Conservation (phyloP, 768 basidiomycete species). For the Chalciporus sphaerocephalus region DNA sequence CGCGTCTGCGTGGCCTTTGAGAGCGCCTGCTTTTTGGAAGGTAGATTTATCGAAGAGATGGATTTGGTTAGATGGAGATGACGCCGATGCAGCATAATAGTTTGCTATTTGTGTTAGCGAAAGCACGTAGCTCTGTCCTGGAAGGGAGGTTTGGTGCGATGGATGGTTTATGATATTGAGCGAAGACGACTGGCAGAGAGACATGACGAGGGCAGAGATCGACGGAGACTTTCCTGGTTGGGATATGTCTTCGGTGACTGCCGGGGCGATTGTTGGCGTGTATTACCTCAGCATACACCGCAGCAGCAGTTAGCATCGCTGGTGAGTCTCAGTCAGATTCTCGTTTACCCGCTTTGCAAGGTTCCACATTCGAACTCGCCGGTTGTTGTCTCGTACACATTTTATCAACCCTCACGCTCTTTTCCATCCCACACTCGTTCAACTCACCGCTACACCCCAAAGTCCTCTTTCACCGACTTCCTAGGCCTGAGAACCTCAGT, state of each 20-base stretch:
- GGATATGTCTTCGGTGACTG: slow-evolving; percentile 25
- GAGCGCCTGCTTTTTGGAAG: slow-evolving; percentile 41
- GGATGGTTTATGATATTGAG: slow-evolving; percentile 20
- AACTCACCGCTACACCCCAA: neutral
- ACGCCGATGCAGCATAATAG: slow-evolving; percentile 60
- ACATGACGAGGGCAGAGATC: slow-evolving; percentile 17
- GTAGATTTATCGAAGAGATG: slow-evolving; percentile 61
- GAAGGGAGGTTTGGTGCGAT: slow-evolving; percentile 32
- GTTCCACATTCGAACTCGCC: slow-evolving; percentile 1
- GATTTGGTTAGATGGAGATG: slow-evolving; percentile 59
- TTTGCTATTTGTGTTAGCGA: slow-evolving; percentile 45
- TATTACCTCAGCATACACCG: slow-evolving; percentile 8
- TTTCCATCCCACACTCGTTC: slow-evolving; percentile 30
- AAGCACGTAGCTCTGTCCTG: slow-evolving; percentile 55
- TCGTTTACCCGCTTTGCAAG: no score
- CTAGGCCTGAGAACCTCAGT: slow-evolving; percentile 4
- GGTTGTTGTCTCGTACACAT: slow-evolving; percentile 3
- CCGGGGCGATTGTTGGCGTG: slow-evolving; percentile 5
- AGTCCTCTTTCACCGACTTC: neutral
- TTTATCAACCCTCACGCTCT: slow-evolving; percentile 22
- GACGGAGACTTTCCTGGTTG: slow-evolving; percentile 20
- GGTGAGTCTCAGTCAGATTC: no score
- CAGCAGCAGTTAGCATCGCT: neutral
- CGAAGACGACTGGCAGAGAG: slow-evolving; percentile 21
- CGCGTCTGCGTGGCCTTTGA: slow-evolving; percentile 55